Base-by-base conservation (phyloP, 345 rosid species). In the Bruguiera gymnorhiza region DNA sequence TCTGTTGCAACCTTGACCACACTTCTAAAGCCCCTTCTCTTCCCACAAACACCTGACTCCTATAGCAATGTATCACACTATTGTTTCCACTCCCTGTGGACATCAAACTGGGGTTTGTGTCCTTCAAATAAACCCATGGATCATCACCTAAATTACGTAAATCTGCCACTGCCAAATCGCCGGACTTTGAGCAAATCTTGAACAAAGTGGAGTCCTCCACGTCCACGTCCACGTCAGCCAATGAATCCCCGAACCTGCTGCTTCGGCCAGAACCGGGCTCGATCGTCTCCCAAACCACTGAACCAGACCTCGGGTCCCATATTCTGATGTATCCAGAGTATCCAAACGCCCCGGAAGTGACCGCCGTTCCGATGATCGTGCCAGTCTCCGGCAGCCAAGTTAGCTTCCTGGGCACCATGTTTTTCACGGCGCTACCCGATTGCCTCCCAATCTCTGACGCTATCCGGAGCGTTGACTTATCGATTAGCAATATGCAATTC, bases 201-300 rank as follows among this genome's bases (percentile, higher is more conserved):
- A 87, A 94, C 50, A 94, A 66, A 15, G 59, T 75, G 32, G 79
- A 73, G 3, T 72, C 79, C 23, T 87, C 93, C 3, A 74, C 77
- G 64, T 94, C 97, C 0, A 82, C 90, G 46, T 82, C 96, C 50
- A 84, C 86, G 57, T 94, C 96, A 0, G 98, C 95, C 46, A 94
- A 88, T 0, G 98, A 76, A 68, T 94, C 98, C 11, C 97, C 97
- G 68, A 73, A 91, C 77, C 97, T 75, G 70, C 89, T 89, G 78
- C 97, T 92, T 54, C 97, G 84, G 19, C 97, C 97, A 8, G 95
- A 85, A 1, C 98, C 97, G 18, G 98, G 98, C 83, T 94, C 98
- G 68, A 60, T 89, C 24, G 96, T 88, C 69, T 91, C 97, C 98
- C 98, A 94, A 4, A 88, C 85, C 63, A 89, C 85, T 23, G 51